These are phyloP conservation scores for Microthyrium microscopicum DNA, from an alignment of 2,329 filamentous ascomycete genomes.

Conservation along the genomic window DNA sequence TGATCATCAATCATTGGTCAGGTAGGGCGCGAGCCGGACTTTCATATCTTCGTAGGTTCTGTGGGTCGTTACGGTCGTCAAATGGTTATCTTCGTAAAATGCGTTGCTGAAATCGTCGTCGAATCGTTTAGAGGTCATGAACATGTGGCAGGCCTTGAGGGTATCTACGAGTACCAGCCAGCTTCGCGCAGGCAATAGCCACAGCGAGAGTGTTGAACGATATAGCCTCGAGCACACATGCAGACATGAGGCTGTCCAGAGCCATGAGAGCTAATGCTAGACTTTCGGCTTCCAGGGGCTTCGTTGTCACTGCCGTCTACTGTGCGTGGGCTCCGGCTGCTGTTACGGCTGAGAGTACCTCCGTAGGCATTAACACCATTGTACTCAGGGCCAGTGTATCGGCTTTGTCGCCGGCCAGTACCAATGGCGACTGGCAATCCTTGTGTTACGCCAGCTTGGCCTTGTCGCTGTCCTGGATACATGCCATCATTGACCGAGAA, in stretches of 20 bases:
- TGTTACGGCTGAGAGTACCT: conserved; percentile 30
- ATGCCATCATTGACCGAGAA: conserved; percentile 95
- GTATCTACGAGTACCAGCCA: conserved; percentile 7
- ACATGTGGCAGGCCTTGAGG: too few species aligned
- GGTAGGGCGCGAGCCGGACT: too few species aligned
- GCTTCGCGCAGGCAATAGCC: conserved; percentile 6
- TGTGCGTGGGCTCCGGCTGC: conserved; percentile 37
- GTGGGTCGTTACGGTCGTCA: too few species aligned
- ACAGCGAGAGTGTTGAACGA: conserved; percentile 3
- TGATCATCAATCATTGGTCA: too few species aligned
- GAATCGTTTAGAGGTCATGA: too few species aligned
- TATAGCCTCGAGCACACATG: conserved; percentile 12
- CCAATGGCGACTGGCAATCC: conserved; percentile 49
- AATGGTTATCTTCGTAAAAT: too few species aligned
- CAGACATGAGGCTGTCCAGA: conserved; percentile 11
- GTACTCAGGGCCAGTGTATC: conserved; percentile 24
- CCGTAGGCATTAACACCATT: conserved; percentile 26
- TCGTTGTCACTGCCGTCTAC: conserved; percentile 29
- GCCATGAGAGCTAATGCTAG: conserved; percentile 5
- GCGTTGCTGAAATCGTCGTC: too few species aligned
- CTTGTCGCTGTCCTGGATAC: conserved; percentile 42
- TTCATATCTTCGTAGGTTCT: too few species aligned
- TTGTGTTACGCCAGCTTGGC: conserved; percentile 38
- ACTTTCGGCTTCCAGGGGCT: conserved; percentile 1
- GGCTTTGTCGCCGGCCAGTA: conserved; percentile 35